Percentiles rank a stretch among this genome's conserved stretches.
Conservation (phyloP, 2,329 filamentous ascomycete species). For the Tolypocladium guangdongense region DNA sequence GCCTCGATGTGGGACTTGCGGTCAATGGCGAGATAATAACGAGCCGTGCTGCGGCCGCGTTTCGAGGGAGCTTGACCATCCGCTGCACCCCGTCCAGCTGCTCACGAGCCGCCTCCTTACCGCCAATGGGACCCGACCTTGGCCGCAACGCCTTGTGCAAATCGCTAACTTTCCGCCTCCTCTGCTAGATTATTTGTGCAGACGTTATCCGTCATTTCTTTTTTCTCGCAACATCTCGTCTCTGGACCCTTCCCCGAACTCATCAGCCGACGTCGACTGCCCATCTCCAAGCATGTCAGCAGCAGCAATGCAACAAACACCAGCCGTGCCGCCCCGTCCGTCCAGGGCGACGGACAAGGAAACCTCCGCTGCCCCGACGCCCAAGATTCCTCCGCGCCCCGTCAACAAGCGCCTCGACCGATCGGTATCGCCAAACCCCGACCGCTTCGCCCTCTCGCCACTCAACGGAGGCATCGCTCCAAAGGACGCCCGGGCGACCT, state of each 20-base stretch:
- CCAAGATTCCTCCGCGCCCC: conserved; percentile 72
- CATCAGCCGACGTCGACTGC: background rate
- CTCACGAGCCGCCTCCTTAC: background rate
- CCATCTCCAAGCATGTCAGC: conserved; percentile 31
- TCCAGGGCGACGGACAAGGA: conserved; percentile 37
- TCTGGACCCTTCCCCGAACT: background rate
- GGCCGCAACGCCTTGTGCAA: background rate
- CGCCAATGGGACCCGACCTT: background rate
- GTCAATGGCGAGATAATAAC: background rate
- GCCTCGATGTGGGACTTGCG: background rate
- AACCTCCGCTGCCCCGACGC: conserved; percentile 30
- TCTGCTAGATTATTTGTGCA: background rate
- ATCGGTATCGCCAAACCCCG: conserved; percentile 64
- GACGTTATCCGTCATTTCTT: background rate
- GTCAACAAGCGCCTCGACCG: conserved; percentile 58
- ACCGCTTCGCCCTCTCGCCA: conserved; percentile 76
- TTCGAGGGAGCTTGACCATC: background rate
- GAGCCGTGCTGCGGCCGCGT: background rate
- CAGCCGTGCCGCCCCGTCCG: conserved; percentile 47
- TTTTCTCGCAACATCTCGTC: background rate
- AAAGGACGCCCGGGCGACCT: conserved; percentile 30
- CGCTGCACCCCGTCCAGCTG: background rate
- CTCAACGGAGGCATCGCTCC: conserved; percentile 59
- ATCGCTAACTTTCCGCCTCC: background rate
- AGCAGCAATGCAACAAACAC: conserved; percentile 36